Evolutionary conservation across 768 basidiomycete species (phyloP).

Genomic region (Hemileccinum impolitum): DNA sequence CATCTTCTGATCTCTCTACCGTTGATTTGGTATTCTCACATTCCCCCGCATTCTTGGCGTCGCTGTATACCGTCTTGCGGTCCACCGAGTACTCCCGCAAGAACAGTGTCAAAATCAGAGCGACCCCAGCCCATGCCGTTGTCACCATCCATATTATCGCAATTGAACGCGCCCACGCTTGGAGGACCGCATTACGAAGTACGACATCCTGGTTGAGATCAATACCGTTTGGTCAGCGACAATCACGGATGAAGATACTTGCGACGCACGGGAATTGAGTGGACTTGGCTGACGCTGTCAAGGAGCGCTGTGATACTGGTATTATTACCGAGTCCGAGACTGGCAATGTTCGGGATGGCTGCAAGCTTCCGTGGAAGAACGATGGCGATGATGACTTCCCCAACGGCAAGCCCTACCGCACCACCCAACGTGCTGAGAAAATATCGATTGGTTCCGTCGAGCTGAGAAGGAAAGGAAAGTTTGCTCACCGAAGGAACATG

Average conservation of each 20-base stretch:
- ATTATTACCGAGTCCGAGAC: slow-evolving; percentile 28
- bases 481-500: slow-evolving; percentile 57
- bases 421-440: slow-evolving; percentile 58
- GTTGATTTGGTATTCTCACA: background rate
- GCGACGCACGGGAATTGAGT: slow-evolving; percentile 14
- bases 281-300: slow-evolving; percentile 43
- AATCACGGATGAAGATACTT: background rate
- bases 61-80: slow-evolving; percentile 44
- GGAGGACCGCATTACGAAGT: slow-evolving; percentile 46
- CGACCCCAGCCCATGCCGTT: slow-evolving; percentile 53
- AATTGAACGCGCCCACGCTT: slow-evolving; percentile 64
- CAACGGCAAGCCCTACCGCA: slow-evolving; percentile 67
- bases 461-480: background rate
- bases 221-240: background rate
- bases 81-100: slow-evolving; percentile 58
- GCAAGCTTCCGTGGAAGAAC: slow-evolving; percentile 39
- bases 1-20: too few relatives aligned
- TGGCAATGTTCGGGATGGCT: slow-evolving; percentile 29
- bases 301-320: slow-evolving; percentile 38
- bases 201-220: slow-evolving; percentile 41
- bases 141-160: slow-evolving; percentile 61
- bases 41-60: slow-evolving; percentile 20
- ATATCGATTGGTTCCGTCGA: too few relatives aligned
- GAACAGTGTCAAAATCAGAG: slow-evolving; percentile 50
- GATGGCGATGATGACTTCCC: slow-evolving; percentile 65